Percentiles rank a stretch among this genome's conserved stretches.
Conservation (phyloP, 176 grass and related monocot genomes). For the Lolium rigidum region DNA sequence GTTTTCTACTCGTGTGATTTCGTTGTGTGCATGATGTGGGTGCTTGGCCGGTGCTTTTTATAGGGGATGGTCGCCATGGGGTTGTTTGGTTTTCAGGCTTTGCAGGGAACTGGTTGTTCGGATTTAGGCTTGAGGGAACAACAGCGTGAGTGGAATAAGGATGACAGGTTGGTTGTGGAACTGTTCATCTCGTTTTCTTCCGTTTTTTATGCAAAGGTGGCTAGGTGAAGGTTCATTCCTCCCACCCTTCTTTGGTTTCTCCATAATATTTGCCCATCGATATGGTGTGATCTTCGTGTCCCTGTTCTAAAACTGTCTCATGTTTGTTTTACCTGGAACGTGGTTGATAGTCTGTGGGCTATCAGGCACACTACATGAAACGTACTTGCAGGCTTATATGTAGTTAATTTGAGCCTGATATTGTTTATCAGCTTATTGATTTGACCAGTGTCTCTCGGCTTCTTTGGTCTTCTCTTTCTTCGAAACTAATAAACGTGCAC, state of each 20-base stretch:
- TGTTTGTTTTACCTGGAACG: background rate
- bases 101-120: conserved; percentile 54
- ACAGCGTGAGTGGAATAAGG: conserved; percentile 41
- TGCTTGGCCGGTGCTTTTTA: conserved; percentile 39
- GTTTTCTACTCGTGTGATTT: conserved; percentile 2
- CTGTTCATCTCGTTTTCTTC: conserved; percentile 37
- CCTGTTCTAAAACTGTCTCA: background rate
- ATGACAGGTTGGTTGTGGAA: conserved; percentile 45
- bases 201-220: background rate
- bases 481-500: background rate
- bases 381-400: background rate
- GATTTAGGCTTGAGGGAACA: conserved; percentile 43
- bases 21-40: background rate
- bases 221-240: conserved; percentile 18
- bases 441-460: background rate
- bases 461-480: background rate
- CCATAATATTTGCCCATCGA: conserved; percentile 36
- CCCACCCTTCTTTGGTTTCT: conserved; percentile 46
- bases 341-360: background rate
- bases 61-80: conserved; percentile 38
- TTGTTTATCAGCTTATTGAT: too few relatives aligned
- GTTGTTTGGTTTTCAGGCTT: conserved; percentile 57
- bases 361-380: background rate
- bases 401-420: too few relatives aligned
- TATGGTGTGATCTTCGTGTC: conserved; percentile 40